These are phyloP conservation scores for Cornus florida DNA, from an alignment of 148 eudicot species.

Conservation along the genomic window DNA sequence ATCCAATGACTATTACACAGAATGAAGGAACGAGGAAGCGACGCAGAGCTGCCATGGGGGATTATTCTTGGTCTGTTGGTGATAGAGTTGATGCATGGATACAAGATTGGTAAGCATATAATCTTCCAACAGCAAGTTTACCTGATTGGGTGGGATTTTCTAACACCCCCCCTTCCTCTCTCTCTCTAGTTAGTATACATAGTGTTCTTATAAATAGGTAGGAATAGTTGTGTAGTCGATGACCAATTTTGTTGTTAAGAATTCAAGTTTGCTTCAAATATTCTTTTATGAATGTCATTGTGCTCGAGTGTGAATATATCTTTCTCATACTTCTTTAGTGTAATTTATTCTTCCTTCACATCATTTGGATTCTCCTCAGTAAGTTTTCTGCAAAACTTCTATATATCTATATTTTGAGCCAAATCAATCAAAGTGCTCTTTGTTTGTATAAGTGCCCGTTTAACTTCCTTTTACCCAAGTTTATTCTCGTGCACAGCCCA, in stretches of 20 bases:
- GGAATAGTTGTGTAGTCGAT: neutral
- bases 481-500: neutral
- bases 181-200: neutral
- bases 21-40: slow-evolving; percentile 75
- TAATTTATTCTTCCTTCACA: neutral
- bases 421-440: neutral
- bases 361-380: neutral
- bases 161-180: neutral
- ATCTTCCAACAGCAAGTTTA: neutral
- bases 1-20: slow-evolving; percentile 42
- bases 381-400: neutral
- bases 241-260: neutral
- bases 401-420: neutral
- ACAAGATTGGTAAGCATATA: slow-evolving; percentile 64
- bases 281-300: neutral
- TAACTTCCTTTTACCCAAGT: neutral
- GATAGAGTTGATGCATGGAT: slow-evolving; percentile 88
- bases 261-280: neutral
- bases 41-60: slow-evolving; percentile 69
- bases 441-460: neutral
- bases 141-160: neutral
- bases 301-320: neutral
- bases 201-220: neutral
- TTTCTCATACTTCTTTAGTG: neutral
- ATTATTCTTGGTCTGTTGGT: slow-evolving; percentile 68